Base-by-base conservation (phyloP, 371 early-diverging fungal genomes). In the Apophysomyces ossiformis region DNA sequence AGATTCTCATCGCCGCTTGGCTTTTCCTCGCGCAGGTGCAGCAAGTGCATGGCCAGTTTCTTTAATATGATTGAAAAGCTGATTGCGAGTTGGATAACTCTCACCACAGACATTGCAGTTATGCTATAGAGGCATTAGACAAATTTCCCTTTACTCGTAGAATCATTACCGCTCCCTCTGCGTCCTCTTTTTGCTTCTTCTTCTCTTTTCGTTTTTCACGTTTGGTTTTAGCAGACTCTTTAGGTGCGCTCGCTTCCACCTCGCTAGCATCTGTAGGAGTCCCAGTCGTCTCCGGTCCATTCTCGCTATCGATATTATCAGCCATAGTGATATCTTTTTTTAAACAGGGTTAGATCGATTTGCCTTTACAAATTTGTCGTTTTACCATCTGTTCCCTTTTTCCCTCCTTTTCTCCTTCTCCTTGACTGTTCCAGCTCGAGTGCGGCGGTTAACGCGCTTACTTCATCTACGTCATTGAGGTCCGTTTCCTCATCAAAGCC, bases 61-160 rank as follows among this genome's bases (percentile, higher is more conserved):
- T 59, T 89, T 87, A 58, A 93, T 87, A 68, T 94, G 95, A 0
- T 74, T 71, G 76, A 93, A 94, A 5, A 94, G 72, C 66, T 88
- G 85, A 65, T 88, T 92, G 58, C 91, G 81, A 9, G 89, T 82
- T 11, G 79, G 61, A 76, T 89, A 93, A 37, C 66, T 73, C 7
- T 72, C 78, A 0, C 68, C 64, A 71, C 95, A 94, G 0, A 90
- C 88, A 61, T 89, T 89, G 73, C 95, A 94, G 13, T 58, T 66
- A 39, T 75, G 67, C 66, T 72, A 63, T 46, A 58, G 13, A 18
- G 57, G 35, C 15, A 57, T 35, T 6, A 13, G 37, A 12, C 43
- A 57, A 44, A 45, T 56, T 56, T 44, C 18, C 57, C 59, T 60
- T 68, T 59, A 58, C 46, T 36, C 0, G 3, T 37, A 13, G 6